Base-by-base conservation (phyloP, 2,329 filamentous ascomycete species). In the Calonectria leucothoes region DNA sequence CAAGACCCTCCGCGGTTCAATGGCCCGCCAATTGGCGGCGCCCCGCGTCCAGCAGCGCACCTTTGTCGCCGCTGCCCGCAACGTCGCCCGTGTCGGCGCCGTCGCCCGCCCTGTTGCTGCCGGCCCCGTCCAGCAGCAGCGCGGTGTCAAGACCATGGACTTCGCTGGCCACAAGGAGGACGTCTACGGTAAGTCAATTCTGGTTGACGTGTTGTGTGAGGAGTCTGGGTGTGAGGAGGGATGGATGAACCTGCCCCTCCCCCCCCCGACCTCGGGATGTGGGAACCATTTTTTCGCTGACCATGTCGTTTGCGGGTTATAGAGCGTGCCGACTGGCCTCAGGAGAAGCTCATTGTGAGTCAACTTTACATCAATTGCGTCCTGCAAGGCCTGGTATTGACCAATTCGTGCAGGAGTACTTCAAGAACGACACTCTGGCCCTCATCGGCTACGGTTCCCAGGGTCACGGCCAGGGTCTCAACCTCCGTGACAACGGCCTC, bases 371-470 rank as follows among this genome's bases (percentile, higher is more conserved):
- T 29, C 51, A 61, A 52, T 55, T 20, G 59, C 59, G 35, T 52
- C 37, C n/a, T 4, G n/a, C 15, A 27, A 52, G 12, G 42, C 35
- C n/a, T 27, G 33, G 51, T 52, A 55, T 72, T 77, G 29, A 73
- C 48, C 72, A 69, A 33, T 65, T 27, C 27, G 31, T 64, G 64
- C 81, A 98, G 94, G 95, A 98, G 79, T 99, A 96, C 93, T 99
- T 99, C 94, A 98, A 98, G 93, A 92, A 99, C 89, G 97, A 99
- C 88, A 98, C 96, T 81, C 95, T 99, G 82, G 97, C 97, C 84
- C 94, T 99, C 84, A 99, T 99, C 87, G 97, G 97, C 86, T 99
- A 99, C 89, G 97, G 90, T 83, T 98, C 96, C 78, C 96, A 98
- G 90, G 97, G 97, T 83, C 97, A 99, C 91, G 97, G 97, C 81